Percentiles rank a stretch among this genome's conserved stretches.
These are phyloP conservation scores for Linnemannia elongata DNA, from an alignment of 192 early-diverging fungal genomes.

Conservation along the genomic window DNA sequence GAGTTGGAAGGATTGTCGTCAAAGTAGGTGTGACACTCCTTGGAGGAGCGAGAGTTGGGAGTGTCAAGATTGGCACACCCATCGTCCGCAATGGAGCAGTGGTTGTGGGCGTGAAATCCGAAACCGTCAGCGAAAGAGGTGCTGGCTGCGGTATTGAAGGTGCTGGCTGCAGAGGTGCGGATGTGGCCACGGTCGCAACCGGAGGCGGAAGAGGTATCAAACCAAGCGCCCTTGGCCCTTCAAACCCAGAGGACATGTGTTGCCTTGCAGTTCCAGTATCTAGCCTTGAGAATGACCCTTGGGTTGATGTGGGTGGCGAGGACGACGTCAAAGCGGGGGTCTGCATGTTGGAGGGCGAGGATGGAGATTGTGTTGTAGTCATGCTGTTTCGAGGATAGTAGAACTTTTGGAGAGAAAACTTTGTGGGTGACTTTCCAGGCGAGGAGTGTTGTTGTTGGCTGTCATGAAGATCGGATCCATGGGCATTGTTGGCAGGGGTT, in stretches of 20 bases:
- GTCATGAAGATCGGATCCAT: constrained; percentile 1
- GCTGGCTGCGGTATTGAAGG: constrained; percentile 8
- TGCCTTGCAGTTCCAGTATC: constrained; percentile 7
- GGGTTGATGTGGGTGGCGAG: not conserved
- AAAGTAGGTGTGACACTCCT: not conserved
- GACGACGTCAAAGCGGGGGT: constrained; percentile 2
- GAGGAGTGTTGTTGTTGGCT: constrained; percentile 19
- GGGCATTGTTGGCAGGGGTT: not conserved
- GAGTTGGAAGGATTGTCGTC: constrained; percentile 4
- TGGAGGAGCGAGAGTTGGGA: not conserved
- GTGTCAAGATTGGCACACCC: constrained; percentile 1
- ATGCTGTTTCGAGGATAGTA: constrained; percentile 52
- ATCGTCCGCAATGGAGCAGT: not conserved
- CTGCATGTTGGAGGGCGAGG: constrained; percentile 11
- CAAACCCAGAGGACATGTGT: constrained; percentile 27
- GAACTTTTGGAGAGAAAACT: constrained; percentile 53
- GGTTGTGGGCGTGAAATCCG: not conserved
- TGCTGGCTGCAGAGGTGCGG: not conserved
- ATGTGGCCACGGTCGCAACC: not conserved
- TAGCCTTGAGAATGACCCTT: constrained; percentile 44
- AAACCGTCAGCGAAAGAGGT: not conserved
- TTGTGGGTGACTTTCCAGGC: constrained; percentile 7
- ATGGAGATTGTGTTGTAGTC: constrained; percentile 5
- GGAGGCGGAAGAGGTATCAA: constrained; percentile 17
- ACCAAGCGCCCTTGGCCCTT: constrained; percentile 38